A percentile compares a stretch with the other conserved stretches of the same genome.
These are phyloP conservation scores for Penicillium sp. DNA, from an alignment of 2,329 filamentous ascomycete genomes.

Conservation along the genomic window DNA sequence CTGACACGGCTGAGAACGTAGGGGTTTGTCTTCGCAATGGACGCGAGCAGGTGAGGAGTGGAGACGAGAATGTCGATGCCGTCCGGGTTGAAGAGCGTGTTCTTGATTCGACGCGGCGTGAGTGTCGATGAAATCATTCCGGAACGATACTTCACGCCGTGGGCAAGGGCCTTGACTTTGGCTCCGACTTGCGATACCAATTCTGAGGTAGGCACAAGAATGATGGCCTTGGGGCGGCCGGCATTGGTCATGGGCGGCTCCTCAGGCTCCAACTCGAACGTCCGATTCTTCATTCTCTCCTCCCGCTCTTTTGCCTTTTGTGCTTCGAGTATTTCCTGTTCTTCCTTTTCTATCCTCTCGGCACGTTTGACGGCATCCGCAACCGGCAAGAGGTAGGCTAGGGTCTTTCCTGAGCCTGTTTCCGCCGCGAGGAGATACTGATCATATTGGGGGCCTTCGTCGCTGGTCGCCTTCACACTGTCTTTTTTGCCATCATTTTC, in stretches of 20 bases:
- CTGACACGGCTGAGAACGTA: slow-evolving; percentile 87
- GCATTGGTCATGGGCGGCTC: slow-evolving; percentile 61
- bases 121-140: slow-evolving; percentile 74
- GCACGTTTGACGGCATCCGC: slow-evolving; percentile 79
- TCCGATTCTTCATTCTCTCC: slow-evolving; percentile 49
- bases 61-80: slow-evolving; percentile 82
- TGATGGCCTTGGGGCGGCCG: slow-evolving; percentile 73
- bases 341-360: slow-evolving; percentile 60
- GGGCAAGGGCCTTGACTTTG: slow-evolving; percentile 75
- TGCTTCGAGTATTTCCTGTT: slow-evolving; percentile 50
- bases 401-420: slow-evolving; percentile 93
- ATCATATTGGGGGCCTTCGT: slow-evolving; percentile 48
- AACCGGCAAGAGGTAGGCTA: slow-evolving; percentile 82
- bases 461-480: slow-evolving; percentile 24
- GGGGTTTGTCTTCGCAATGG: slow-evolving; percentile 82
- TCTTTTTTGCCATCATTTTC: slow-evolving; percentile 44
- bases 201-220: slow-evolving; percentile 88
- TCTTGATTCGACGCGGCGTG: slow-evolving; percentile 72
- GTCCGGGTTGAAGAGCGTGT: slow-evolving; percentile 69
- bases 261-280: slow-evolving; percentile 58
- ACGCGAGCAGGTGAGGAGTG: slow-evolving; percentile 83
- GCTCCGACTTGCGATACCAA: slow-evolving; percentile 80
- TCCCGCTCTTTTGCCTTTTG: slow-evolving; percentile 54
- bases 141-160: slow-evolving; percentile 80
- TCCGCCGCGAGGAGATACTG: slow-evolving; percentile 85